Percentiles rank a stretch among this genome's conserved stretches.
Evolutionary conservation across 345 rosid species (phyloP).

Genomic region (Gossypium ekmanianum): DNA sequence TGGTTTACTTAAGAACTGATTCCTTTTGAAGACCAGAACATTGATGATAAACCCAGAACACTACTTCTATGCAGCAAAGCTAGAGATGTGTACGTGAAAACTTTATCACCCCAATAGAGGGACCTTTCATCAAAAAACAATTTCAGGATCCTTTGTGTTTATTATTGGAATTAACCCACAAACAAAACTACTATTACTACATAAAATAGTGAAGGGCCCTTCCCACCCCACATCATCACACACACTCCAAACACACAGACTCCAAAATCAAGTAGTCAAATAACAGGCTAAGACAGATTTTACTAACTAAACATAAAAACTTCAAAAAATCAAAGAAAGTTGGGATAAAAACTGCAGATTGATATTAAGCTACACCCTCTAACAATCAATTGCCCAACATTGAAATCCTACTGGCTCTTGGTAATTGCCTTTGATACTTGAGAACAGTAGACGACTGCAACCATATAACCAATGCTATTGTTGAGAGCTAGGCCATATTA

Average conservation of each 20-base stretch:
- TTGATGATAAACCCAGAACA: background rate
- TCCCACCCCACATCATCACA: background rate
- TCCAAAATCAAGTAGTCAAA: background rate
- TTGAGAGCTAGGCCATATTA: background rate
- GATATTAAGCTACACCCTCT: background rate
- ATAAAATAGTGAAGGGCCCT: background rate
- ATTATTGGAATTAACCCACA: background rate
- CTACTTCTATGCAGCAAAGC: background rate
- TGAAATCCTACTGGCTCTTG: background rate
- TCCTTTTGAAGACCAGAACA: background rate
- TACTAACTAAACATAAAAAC: background rate
- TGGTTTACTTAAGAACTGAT: background rate
- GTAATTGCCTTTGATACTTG: background rate
- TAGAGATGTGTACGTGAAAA: background rate
- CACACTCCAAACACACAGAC: background rate
- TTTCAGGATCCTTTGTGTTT: background rate
- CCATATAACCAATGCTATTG: background rate
- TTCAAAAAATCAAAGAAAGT: background rate
- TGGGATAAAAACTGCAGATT: background rate
- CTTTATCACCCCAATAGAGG: background rate
- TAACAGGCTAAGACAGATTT: slow-evolving; percentile 6
- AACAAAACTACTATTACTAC: background rate
- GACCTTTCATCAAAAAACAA: background rate
- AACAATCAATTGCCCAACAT: background rate
- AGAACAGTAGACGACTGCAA: background rate